Percentiles rank a stretch among this genome's conserved stretches.
These are phyloP conservation scores for Agaricus blazei DNA, from an alignment of 768 basidiomycete genomes.

Conservation along the genomic window DNA sequence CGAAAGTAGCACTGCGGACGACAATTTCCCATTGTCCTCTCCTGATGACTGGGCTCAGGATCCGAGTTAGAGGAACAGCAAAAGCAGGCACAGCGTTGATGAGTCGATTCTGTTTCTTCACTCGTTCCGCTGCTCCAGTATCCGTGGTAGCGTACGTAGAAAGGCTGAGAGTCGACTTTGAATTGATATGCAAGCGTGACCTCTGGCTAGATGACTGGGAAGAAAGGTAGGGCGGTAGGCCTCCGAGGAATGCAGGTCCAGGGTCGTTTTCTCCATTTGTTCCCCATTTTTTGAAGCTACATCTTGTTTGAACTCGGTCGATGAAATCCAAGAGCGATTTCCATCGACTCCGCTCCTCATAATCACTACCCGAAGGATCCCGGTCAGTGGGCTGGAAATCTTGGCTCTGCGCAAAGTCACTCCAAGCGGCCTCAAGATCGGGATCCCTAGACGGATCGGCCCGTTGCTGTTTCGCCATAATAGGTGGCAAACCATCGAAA, in stretches of 20 bases:
- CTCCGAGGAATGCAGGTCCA: conserved; percentile 3
- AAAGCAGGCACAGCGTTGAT: conserved; percentile 66
- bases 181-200: conserved; percentile 1
- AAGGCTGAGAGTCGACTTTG: conserved; percentile 11
- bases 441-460: neutral
- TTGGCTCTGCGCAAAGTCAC: neutral
- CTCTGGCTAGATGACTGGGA: conserved; percentile 8
- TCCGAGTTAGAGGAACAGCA: conserved; percentile 59
- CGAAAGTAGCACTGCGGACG: conserved; percentile 48
- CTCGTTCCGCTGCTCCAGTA: conserved; percentile 18
- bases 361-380: neutral
- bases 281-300: conserved; percentile 35
- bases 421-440: neutral
- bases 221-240: conserved; percentile 2
- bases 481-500: conserved; percentile 44
- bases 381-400: neutral
- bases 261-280: neutral
- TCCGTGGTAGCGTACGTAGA: conserved; percentile 7
- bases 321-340: conserved; percentile 23
- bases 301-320: conserved; percentile 37
- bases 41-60: conserved; percentile 64
- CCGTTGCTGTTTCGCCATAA: neutral
- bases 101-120: conserved; percentile 36
- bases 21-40: conserved; percentile 89
- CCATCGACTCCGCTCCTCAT: conserved; percentile 4